Conservation (phyloP, 805 yeast species). For the Starmerella floris region DNA sequence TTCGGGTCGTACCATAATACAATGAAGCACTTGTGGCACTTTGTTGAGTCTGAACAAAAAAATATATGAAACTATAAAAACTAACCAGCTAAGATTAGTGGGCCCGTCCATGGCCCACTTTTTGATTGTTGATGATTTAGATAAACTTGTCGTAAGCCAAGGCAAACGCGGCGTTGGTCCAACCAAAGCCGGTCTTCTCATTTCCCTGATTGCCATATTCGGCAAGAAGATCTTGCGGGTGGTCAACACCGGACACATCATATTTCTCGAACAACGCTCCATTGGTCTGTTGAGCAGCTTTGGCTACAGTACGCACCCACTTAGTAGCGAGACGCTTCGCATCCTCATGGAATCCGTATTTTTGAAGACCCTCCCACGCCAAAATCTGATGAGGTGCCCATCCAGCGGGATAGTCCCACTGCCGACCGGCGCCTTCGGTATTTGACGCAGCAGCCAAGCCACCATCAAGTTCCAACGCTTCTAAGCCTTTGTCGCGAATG, state of each 20-base stretch:
- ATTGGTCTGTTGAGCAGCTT: conserved; percentile 70
- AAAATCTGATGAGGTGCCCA: conserved; percentile 98
- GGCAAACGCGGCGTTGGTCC: conserved; percentile 82
- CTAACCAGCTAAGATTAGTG: too few relatives aligned
- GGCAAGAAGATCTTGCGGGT: conserved; percentile 85
- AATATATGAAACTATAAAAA: too few relatives aligned
- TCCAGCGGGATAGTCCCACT: conserved; percentile 96
- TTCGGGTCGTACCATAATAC: too few relatives aligned
- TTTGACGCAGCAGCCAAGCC: conserved; percentile 78
- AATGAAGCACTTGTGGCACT: too few relatives aligned
- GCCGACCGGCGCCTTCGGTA: conserved; percentile 62
- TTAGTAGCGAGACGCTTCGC: conserved; percentile 65
- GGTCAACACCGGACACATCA: conserved; percentile 68
- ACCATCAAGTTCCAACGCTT: conserved; percentile 70
- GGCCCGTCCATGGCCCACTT: too few relatives aligned
- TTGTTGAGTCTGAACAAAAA: too few relatives aligned
- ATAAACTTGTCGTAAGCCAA: conserved; percentile 12
- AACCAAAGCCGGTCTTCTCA: conserved; percentile 92
- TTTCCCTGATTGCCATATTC: conserved; percentile 98
- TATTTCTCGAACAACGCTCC: conserved; percentile 95
- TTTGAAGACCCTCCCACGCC: conserved; percentile 75
- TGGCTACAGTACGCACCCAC: conserved; percentile 79
- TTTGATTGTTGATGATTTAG: too few relatives aligned
- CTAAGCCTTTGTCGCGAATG: conserved; percentile 45
- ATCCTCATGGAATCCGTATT: conserved; percentile 54